Conservation (phyloP, 1,284 basidiomycete species). For the Apiotrichum porosum region DNA sequence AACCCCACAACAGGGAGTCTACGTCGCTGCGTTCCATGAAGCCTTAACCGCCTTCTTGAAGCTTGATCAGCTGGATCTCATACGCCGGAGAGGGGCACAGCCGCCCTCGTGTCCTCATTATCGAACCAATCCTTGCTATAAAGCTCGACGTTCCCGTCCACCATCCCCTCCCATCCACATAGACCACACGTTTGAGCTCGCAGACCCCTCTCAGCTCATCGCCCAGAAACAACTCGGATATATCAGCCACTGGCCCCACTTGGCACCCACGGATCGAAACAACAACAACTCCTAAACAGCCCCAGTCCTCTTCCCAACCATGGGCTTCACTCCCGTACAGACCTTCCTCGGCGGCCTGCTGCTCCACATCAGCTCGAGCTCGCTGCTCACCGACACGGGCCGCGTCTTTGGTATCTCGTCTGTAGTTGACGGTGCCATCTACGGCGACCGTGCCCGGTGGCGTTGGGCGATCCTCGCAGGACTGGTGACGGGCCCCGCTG, state of each 20-base stretch:
- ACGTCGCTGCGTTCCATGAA: no score
- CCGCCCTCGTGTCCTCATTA: no score
- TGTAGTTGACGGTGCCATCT: constrained; percentile 56
- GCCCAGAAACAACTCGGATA: no score
- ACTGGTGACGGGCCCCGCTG: constrained; percentile 32
- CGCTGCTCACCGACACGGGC: constrained; percentile 58
- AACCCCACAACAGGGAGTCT: no score
- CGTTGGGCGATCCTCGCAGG: constrained; percentile 34
- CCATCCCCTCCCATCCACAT: no score
- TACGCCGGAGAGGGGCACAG: no score
- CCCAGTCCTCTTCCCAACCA: constrained; percentile 1
- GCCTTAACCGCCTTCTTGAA: no score
- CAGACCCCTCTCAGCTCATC: no score
- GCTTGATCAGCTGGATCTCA: no score
- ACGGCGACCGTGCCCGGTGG: constrained; percentile 52
- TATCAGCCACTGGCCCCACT: not conserved
- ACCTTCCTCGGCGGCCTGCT: constrained; percentile 61
- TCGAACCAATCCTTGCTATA: no score
- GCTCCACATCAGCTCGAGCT: constrained; percentile 57
- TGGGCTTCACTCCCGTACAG: constrained; percentile 53
- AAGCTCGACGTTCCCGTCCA: no score
- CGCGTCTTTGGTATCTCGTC: constrained; percentile 62
- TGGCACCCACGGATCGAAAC: not conserved
- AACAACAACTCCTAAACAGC: not conserved
- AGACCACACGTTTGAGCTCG: no score